A percentile compares a stretch with the other conserved stretches of the same genome.
Evolutionary conservation across 2,329 filamentous ascomycete genomes (phyloP).

Genomic region (Cryphonectria naterciae): DNA sequence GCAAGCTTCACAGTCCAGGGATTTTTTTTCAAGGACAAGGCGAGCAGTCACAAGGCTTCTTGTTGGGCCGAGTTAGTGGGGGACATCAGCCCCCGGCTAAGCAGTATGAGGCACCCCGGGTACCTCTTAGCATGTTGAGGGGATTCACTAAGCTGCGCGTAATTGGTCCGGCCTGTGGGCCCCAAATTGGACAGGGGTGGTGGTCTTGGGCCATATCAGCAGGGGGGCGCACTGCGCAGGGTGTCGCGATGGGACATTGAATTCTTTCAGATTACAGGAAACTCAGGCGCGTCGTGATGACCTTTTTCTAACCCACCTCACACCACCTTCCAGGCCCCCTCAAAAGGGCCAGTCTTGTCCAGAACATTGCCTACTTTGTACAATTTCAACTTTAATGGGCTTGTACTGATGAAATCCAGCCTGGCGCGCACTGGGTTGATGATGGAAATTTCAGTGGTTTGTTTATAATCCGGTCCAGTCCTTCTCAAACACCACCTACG

Average conservation of each 20-base stretch:
- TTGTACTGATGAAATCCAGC: slow-evolving; percentile 10
- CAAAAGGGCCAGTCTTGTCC: background rate
- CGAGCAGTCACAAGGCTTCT: background rate
- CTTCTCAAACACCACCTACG: background rate
- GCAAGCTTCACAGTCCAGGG: background rate
- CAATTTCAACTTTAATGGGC: background rate
- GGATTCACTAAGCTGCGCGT: background rate
- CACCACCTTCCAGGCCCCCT: background rate
- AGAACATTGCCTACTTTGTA: background rate
- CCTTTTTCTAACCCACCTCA: background rate
- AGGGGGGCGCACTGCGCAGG: slow-evolving; percentile 1
- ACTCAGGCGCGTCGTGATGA: slow-evolving; percentile 8
- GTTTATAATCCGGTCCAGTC: slow-evolving; percentile 10
- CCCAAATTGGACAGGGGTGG: slow-evolving; percentile 3
- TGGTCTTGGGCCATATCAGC: slow-evolving; percentile 4
- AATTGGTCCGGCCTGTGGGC: slow-evolving; percentile 2
- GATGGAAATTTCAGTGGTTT: slow-evolving; percentile 13
- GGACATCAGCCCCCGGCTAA: background rate
- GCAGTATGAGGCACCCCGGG: background rate
- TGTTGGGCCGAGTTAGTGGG: background rate
- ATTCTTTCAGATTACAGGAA: slow-evolving; percentile 11
- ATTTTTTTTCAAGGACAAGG: background rate
- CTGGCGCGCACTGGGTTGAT: background rate
- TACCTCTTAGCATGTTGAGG: slow-evolving; percentile 2
- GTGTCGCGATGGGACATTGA: slow-evolving; percentile 17